Percentiles rank a stretch among this genome's conserved stretches.
phyloP scores from a whole-genome alignment of 1,284 basidiomycete genomes.

The Athelia sp. region DNA sequence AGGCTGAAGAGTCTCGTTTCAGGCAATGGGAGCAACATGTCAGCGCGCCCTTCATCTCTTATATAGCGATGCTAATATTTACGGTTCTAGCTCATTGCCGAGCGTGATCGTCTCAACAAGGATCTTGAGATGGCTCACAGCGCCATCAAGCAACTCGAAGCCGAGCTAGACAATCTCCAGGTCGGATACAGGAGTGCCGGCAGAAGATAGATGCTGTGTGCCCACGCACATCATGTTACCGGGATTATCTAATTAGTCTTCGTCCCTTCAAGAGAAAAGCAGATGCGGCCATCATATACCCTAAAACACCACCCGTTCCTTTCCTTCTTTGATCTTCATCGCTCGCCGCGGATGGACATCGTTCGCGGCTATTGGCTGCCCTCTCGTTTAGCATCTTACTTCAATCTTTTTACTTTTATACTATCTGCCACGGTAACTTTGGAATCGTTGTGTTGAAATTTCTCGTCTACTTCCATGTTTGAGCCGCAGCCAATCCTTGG shows the following conservation, averaged over 20 bases:
- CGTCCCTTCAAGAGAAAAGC: background rate
- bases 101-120: constrained; percentile 96
- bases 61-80: constrained; percentile 14
- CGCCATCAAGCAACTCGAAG: constrained; percentile 86
- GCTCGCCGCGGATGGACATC: background rate
- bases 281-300: background rate
- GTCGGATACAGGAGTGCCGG: constrained; percentile 77
- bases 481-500: too few relatives aligned
- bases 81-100: constrained; percentile 77
- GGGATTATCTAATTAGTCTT: background rate
- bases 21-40: constrained; percentile 99
- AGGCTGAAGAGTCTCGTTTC: constrained; percentile 96
- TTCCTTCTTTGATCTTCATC: background rate
- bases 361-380: background rate
- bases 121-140: constrained; percentile 91
- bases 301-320: constrained; percentile 1
- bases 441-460: too few relatives aligned
- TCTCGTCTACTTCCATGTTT: too few relatives aligned
- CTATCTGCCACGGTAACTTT: too few relatives aligned
- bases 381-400: background rate
- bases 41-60: constrained; percentile 24
- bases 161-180: constrained; percentile 85
- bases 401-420: too few relatives aligned
- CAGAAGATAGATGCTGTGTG: constrained; percentile 47
- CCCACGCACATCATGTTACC: background rate